Conservation (phyloP, 228 moss, liverwort and hornwort genomes). For the Sphagnum fallax region DNA sequence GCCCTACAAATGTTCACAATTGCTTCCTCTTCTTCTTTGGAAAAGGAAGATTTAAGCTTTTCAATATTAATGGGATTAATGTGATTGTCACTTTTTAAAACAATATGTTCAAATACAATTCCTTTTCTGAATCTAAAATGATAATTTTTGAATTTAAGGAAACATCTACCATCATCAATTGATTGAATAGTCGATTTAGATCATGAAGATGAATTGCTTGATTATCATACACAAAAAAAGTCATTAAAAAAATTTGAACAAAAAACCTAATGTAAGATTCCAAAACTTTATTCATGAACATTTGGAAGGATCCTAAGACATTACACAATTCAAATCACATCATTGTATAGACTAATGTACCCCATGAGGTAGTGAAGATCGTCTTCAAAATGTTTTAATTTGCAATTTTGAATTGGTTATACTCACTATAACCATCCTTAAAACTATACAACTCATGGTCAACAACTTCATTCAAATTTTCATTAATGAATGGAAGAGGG, state of each 20-base stretch:
- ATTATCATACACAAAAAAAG: not conserved
- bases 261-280: not conserved
- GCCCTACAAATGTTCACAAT: too few species aligned
- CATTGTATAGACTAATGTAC: not conserved
- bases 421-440: constrained; percentile 5
- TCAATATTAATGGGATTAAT: not conserved
- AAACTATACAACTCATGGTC: not conserved
- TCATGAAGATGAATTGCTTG: not conserved
- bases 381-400: not conserved
- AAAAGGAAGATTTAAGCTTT: too few species aligned
- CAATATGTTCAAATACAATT: not conserved
- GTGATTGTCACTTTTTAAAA: not conserved
- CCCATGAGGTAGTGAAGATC: constrained; percentile 1
- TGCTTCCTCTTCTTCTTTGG: too few species aligned
- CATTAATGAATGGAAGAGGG: not conserved
- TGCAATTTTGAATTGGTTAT: not conserved
- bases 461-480: not conserved
- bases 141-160: not conserved
- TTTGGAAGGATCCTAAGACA: not conserved
- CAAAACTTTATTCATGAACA: not conserved
- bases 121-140: not conserved
- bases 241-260: not conserved
- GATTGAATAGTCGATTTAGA: not conserved
- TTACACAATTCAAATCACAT: not conserved
- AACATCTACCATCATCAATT: not conserved